Evolutionary conservation across 225 moss, liverwort and hornwort species (phyloP).

Genomic region (Climacium dendroides): DNA sequence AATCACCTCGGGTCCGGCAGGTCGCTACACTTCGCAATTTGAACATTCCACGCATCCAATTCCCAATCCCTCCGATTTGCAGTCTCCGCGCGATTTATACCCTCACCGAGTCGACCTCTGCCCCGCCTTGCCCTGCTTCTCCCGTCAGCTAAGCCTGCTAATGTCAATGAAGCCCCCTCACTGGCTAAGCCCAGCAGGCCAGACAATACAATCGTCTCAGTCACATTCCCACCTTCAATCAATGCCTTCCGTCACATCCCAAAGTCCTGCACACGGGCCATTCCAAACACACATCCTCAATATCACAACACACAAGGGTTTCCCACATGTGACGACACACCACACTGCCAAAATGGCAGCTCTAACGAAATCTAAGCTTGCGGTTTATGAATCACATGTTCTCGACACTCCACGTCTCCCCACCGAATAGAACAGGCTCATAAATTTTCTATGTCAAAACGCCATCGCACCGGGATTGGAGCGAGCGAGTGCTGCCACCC

Average conservation of each 20-base stretch:
- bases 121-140: neutral
- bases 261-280: neutral
- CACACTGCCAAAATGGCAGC: neutral
- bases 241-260: neutral
- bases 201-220: neutral
- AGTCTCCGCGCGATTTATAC: neutral
- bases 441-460: neutral
- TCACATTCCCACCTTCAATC: neutral
- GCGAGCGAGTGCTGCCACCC: neutral
- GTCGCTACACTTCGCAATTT: neutral
- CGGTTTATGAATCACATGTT: neutral
- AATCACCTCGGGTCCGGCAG: neutral
- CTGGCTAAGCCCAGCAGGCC: neutral
- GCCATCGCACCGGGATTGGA: neutral
- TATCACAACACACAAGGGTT: neutral
- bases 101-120: neutral
- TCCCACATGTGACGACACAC: neutral
- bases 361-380: neutral
- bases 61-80: neutral
- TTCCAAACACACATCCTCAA: neutral
- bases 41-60: neutral
- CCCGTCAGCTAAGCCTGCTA: neutral
- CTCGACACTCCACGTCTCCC: neutral
- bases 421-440: neutral
- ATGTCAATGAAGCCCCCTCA: neutral